phyloP scores from a whole-genome alignment of 2,329 filamentous ascomycete species.

The Alternaria arbusti region DNA sequence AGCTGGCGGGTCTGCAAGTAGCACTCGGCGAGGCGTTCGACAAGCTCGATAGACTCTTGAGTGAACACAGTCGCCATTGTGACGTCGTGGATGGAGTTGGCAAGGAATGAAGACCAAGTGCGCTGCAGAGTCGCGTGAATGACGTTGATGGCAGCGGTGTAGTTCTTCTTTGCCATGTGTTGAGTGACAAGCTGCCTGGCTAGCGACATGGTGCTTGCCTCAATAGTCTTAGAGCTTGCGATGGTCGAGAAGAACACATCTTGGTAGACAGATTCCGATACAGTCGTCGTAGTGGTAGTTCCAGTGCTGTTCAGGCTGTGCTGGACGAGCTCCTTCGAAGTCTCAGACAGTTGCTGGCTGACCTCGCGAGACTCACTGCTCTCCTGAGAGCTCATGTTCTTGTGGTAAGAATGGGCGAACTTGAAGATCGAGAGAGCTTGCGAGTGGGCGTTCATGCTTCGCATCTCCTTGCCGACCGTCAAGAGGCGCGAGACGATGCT shows the following conservation, averaged over 20 bases:
- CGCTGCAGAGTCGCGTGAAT: constrained; percentile 54
- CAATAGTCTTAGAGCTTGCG: constrained; percentile 48
- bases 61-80: constrained; percentile 51
- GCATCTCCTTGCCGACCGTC: constrained; percentile 55
- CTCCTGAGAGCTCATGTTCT: constrained; percentile 45
- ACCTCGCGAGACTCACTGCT: constrained; percentile 51
- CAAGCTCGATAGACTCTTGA: constrained; percentile 56
- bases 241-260: constrained; percentile 54
- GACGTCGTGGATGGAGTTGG: constrained; percentile 53
- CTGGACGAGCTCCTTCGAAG: constrained; percentile 53
- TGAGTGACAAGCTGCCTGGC: constrained; percentile 49
- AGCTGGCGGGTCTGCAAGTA: constrained; percentile 50
- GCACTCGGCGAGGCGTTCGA: constrained; percentile 55
- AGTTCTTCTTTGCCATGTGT: constrained; percentile 57
- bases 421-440: constrained; percentile 58
- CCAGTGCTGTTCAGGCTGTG: constrained; percentile 38
- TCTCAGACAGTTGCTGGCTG: constrained; percentile 48
- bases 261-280: constrained; percentile 53
- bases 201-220: constrained; percentile 51
- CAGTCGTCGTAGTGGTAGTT: constrained; percentile 42
- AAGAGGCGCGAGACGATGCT: constrained; percentile 42
- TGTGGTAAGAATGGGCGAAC: constrained; percentile 44
- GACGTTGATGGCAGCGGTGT: constrained; percentile 55
- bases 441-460: constrained; percentile 52
- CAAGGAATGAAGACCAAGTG: constrained; percentile 57